A percentile compares a stretch with the other conserved stretches of the same genome.
Conservation (phyloP, 192 early-diverging fungal species). For the Phycomyces nitens region DNA sequence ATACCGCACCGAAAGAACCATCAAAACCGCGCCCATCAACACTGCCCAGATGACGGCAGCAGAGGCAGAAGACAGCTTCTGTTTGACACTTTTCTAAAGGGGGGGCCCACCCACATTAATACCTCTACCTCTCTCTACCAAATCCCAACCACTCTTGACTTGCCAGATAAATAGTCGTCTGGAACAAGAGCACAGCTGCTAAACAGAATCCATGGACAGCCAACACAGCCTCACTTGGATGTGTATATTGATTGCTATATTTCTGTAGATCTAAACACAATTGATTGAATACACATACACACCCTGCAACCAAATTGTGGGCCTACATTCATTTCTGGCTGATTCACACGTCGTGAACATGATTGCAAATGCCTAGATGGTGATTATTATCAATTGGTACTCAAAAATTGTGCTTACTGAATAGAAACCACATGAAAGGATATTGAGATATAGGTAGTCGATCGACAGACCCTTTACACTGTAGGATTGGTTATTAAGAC, state of each 20-base stretch:
- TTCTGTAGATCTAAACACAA: slow-evolving; percentile 42
- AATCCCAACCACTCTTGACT: too few relatives aligned
- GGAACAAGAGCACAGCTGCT: slow-evolving; percentile 52
- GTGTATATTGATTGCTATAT: slow-evolving; percentile 58
- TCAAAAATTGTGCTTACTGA: slow-evolving; percentile 53
- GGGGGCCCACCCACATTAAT: neutral
- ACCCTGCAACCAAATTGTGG: too few relatives aligned
- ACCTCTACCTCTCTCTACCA: too few relatives aligned
- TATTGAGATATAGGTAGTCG: slow-evolving; percentile 81
- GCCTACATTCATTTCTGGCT: slow-evolving; percentile 58
- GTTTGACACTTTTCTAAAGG: slow-evolving; percentile 32
- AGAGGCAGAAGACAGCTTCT: slow-evolving; percentile 40
- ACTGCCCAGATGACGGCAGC: slow-evolving; percentile 35
- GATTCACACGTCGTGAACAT: slow-evolving; percentile 40
- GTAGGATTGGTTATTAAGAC: too few relatives aligned
- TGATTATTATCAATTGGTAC: neutral
- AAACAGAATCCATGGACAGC: slow-evolving; percentile 69
- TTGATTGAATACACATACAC: too few relatives aligned
- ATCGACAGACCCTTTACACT: slow-evolving; percentile 81
- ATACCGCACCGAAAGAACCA: slow-evolving; percentile 20
- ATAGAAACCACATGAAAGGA: slow-evolving; percentile 80
- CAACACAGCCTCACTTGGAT: slow-evolving; percentile 81
- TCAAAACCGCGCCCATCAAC: slow-evolving; percentile 26
- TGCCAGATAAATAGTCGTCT: slow-evolving; percentile 63
- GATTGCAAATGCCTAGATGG: slow-evolving; percentile 63